Conservation (phyloP, 2,329 filamentous ascomycete species). For the Nemania sp. region DNA sequence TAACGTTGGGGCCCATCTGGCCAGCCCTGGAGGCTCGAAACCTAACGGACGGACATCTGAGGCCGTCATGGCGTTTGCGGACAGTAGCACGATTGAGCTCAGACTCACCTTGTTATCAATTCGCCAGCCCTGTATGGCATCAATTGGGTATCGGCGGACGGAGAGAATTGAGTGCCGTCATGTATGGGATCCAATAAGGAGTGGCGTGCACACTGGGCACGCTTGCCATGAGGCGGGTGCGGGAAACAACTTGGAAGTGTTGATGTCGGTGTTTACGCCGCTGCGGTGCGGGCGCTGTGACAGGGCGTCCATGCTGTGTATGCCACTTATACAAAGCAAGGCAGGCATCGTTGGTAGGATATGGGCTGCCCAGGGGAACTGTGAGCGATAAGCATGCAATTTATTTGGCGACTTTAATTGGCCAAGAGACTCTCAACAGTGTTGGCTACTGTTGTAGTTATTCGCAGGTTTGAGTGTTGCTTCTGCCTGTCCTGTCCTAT, state of each 20-base stretch:
- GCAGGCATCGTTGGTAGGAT: conserved; percentile 18
- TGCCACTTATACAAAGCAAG: conserved; percentile 12
- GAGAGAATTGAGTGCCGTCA: background rate
- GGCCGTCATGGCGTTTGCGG: background rate
- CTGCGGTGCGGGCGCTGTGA: conserved; percentile 11
- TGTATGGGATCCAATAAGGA: conserved; percentile 8
- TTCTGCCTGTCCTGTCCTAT: conserved; percentile 16
- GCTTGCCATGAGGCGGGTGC: conserved; percentile 7
- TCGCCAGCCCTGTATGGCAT: background rate
- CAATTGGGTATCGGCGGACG: conserved; percentile 13
- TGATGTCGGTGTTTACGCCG: too few species aligned
- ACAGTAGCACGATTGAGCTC: background rate
- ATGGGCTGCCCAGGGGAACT: conserved; percentile 7
- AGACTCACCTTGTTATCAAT: background rate
- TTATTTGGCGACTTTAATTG: conserved; percentile 4
- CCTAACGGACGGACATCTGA: background rate
- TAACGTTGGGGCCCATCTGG: conserved; percentile 6
- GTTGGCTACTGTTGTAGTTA: conserved; percentile 1
- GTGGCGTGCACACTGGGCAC: background rate
- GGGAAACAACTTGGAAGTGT: conserved; percentile 1
- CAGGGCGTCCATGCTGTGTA: conserved; percentile 2
- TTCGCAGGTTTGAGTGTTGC: conserved; percentile 4
- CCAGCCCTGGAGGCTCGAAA: conserved; percentile 6
- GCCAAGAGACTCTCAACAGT: background rate
- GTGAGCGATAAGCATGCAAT: conserved; percentile 11